A percentile compares a stretch with the other conserved stretches of the same genome.
Conservation (phyloP, 176 grass and related monocot species). For the Musa acuminata region DNA sequence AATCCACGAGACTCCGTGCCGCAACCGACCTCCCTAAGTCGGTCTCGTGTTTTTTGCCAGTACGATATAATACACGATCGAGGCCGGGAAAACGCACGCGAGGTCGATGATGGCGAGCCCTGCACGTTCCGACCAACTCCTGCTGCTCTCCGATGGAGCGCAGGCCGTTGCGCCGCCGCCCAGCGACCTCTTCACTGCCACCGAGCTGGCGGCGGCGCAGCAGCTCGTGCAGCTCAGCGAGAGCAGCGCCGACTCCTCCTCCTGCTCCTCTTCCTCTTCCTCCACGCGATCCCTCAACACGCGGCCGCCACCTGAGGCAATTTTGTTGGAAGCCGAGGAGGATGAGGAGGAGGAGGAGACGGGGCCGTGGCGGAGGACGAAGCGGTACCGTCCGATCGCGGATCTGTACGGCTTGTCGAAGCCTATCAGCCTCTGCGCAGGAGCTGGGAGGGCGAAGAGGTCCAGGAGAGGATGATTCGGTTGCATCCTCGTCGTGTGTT, state of each 20-base stretch:
- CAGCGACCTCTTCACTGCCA: background rate
- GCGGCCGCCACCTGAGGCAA: background rate
- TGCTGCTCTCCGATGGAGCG: background rate
- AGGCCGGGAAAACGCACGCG: no score
- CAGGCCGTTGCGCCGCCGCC: background rate
- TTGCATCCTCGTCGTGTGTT: background rate
- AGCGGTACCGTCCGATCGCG: constrained; percentile 2
- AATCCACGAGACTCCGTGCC: no score
- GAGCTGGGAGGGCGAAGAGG: background rate
- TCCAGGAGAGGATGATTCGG: background rate
- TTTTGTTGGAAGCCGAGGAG: background rate
- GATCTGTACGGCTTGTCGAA: background rate
- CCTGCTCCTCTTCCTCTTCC: background rate
- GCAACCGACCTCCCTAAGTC: no score
- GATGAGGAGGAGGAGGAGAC: background rate
- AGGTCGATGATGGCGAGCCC: background rate
- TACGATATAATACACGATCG: no score
- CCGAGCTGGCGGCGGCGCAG: constrained; percentile 6
- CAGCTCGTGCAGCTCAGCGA: constrained; percentile 9
- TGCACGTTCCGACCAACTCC: background rate
- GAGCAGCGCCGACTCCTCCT: background rate
- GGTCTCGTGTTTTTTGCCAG: no score
- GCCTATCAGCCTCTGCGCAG: background rate
- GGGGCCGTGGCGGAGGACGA: background rate
- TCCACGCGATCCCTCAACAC: background rate